Evolutionary conservation across 1,139 yeast genomes (phyloP), one percentile per base, ranked within the genome.

Genomic region (Geotrichum aggregatum): DNA sequence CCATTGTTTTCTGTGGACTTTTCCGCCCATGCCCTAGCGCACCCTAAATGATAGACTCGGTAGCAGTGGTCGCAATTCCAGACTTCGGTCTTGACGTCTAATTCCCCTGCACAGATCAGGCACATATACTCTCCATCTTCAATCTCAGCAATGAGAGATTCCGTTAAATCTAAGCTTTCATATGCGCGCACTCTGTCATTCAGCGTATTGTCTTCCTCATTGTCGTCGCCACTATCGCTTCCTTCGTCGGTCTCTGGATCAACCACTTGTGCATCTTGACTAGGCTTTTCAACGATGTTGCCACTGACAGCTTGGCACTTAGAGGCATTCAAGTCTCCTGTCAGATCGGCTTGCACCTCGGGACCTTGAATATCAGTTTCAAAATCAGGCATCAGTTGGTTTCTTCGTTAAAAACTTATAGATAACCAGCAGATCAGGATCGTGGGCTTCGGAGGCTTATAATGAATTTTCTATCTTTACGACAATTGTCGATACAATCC

Each of bases 21-120:
- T 33, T 70, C 68, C 3, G 95, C 92, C 96, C 96, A 88, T 58
- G 82, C 88, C 52, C 77, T 71, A 53, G 88, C 83, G 70, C 96
- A 88, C 14, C 81, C 84, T 52, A 86, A 71, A 65, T 88, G 96
- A 65, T 86, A 88, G 0, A 86, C 95, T 57, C 96, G 71, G 63
- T 73, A 83, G 66, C 96, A 88, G 49, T 72, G 73, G 14, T 70
- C 68, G 66, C 96, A 88, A 3, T 87, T 78, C 89, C 94, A 88
- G 52, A 87, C 76, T 52, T 76, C 71, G 38, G 88, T 82, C 10
- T 72, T 68, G n/a, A 77, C 73, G 56, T 83, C 89, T 56, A 88
- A 77, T 60, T 87, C 95, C 35, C 85, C 82, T 0, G 96, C 87
- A 66, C 96, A 88, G 21, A 88, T 88, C 65, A 88, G 74, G 68